phyloP scores from a whole-genome alignment of 2,329 filamentous ascomycete species.

The Intubia oerlemansii region DNA sequence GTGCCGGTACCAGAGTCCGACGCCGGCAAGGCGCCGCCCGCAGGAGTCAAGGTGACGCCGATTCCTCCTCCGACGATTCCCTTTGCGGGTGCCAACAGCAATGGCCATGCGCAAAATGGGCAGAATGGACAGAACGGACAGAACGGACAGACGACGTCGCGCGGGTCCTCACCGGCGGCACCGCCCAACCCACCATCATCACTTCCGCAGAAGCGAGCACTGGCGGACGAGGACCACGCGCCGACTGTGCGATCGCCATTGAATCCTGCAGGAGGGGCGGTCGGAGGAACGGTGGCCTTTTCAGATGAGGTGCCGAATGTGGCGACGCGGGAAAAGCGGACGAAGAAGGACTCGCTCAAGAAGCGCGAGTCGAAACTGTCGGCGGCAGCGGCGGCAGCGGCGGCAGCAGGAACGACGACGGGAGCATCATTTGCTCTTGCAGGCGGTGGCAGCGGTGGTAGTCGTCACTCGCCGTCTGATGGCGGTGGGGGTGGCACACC shows the following conservation, averaged over 20 bases:
- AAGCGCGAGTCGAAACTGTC: slow-evolving; percentile 48
- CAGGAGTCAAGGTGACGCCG: slow-evolving; percentile 6
- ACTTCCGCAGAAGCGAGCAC: slow-evolving; percentile 40
- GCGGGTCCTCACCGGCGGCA: too few species aligned
- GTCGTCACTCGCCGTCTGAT: too few species aligned
- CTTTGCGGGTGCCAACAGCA: too few species aligned
- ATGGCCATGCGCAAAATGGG: too few species aligned
- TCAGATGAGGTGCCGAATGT: slow-evolving; percentile 13
- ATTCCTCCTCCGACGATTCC: slow-evolving; percentile 8
- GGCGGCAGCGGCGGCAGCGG: slow-evolving; percentile 18
- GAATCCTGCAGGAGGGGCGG: slow-evolving; percentile 41
- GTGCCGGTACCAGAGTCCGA: too few species aligned
- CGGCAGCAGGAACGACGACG: slow-evolving; percentile 33
- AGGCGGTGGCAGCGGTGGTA: slow-evolving; percentile 10
- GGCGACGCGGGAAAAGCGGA: slow-evolving; percentile 25
- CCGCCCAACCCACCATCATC: slow-evolving; percentile 8
- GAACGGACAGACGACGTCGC: too few species aligned
- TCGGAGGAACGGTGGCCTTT: too few species aligned
- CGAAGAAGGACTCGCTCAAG: slow-evolving; percentile 46
- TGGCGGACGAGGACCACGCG: slow-evolving; percentile 44
- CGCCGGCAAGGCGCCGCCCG: slow-evolving; percentile 1
- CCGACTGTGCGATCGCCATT: slow-evolving; percentile 54
- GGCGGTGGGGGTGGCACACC: too few species aligned
- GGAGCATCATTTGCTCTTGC: too few species aligned
- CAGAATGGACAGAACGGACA: too few species aligned